These are phyloP conservation scores for Inonotus hispidus DNA, from an alignment of 1,284 basidiomycete genomes.

Conservation along the genomic window DNA sequence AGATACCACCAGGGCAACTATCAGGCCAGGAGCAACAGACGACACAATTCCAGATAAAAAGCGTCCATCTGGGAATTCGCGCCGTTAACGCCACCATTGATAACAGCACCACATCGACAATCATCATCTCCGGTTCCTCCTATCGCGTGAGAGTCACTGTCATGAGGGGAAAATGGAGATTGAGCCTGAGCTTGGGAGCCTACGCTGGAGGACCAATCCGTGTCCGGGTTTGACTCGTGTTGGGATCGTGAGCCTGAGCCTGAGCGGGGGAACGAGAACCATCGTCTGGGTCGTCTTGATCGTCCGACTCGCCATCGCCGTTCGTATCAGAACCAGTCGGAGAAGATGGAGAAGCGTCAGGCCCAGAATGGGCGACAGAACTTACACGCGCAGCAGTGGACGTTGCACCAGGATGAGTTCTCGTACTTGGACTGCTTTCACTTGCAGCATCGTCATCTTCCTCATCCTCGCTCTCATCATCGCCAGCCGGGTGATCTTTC, in stretches of 20 bases:
- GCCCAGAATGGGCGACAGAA: slow-evolving; percentile 5
- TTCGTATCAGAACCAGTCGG: neutral
- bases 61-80: neutral
- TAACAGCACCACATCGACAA: neutral
- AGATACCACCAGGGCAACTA: neutral
- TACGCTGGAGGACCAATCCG: neutral
- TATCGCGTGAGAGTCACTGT: no score
- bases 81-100: neutral
- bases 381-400: slow-evolving; percentile 13
- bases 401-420: neutral
- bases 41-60: neutral
- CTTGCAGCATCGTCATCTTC: neutral
- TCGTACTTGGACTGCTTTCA: neutral
- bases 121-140: neutral
- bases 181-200: neutral
- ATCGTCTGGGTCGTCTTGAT: neutral
- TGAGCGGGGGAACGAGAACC: neutral
- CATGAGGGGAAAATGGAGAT: neutral
- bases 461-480: no score
- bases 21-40: neutral
- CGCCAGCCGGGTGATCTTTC: neutral
- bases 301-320: neutral
- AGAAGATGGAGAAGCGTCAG: neutral
- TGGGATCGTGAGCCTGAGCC: neutral
- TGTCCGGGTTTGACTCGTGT: neutral